Evolutionary conservation across 2,329 filamentous ascomycete species (phyloP).

Genomic region (Lasiodiplodia gonubiensis): DNA sequence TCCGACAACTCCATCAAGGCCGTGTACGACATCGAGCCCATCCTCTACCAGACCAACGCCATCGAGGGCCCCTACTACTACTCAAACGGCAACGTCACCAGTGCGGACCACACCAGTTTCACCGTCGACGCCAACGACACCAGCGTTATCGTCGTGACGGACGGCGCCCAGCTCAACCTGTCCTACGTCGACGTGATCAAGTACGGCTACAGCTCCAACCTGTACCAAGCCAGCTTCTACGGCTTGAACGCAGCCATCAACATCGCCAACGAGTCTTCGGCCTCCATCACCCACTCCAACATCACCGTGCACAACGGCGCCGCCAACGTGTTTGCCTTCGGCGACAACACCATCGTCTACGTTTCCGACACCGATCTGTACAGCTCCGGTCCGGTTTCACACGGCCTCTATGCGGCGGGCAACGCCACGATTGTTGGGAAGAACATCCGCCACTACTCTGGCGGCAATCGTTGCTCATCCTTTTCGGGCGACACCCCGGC

Average conservation of each 20-base stretch:
- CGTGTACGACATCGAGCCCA: slow-evolving; percentile 20
- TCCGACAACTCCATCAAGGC: slow-evolving; percentile 24
- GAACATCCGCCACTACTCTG: slow-evolving; percentile 39
- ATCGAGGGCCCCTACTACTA: slow-evolving; percentile 2
- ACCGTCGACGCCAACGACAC: slow-evolving; percentile 7
- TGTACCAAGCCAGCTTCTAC: slow-evolving; percentile 37
- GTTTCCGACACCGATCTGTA: slow-evolving; percentile 40
- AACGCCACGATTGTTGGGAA: slow-evolving; percentile 39
- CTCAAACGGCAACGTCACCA: slow-evolving; percentile 2
- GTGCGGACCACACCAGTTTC: neutral
- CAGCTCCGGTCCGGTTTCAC: slow-evolving; percentile 41
- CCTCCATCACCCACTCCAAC: slow-evolving; percentile 38
- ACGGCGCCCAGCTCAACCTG: slow-evolving; percentile 8
- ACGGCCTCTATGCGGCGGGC: slow-evolving; percentile 43
- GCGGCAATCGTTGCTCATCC: slow-evolving; percentile 40
- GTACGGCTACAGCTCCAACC: slow-evolving; percentile 39
- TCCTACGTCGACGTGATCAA: slow-evolving; percentile 34
- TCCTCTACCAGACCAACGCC: slow-evolving; percentile 16
- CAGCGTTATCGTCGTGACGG: slow-evolving; percentile 6
- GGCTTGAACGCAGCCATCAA: slow-evolving; percentile 22
- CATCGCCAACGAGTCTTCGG: slow-evolving; percentile 36
- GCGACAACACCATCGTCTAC: slow-evolving; percentile 37
- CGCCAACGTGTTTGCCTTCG: slow-evolving; percentile 42
- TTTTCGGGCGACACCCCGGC: slow-evolving; percentile 44
- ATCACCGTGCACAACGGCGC: slow-evolving; percentile 45